Base-by-base conservation (phyloP, 768 basidiomycete genomes). In the Grammothele lineata region DNA sequence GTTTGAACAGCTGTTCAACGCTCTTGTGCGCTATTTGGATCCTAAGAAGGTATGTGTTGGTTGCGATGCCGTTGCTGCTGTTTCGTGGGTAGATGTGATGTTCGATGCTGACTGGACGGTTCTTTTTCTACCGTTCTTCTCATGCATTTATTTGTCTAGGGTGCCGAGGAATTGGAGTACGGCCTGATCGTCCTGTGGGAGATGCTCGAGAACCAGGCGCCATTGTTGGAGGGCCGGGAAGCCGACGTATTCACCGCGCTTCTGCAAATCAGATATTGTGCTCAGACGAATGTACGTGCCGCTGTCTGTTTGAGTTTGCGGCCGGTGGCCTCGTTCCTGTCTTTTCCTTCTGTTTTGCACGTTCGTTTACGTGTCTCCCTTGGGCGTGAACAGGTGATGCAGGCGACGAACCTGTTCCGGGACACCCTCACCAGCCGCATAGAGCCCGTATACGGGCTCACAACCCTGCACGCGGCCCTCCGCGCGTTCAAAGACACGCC, bases 171-270 rank as follows among this genome's bases (percentile, higher is more conserved):
- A 44, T 69, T 92, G 22, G 83, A 87, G 60, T 88, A 90, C 57
- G 91, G 81, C 22, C 66, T 94, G 54, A 85, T 92, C 47, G 71
- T 88, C 25, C 59, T 92, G 10, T 93, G 87, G 86, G 91, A 93
- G 64, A 72, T 92, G 60, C 67, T 94, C 5, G 85, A 85, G 58
- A 77, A 84, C 55, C 88, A 92, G 61, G 72, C 79, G 19, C 64
- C 73, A 24, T 76, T 83, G 52, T 68, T 94, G 11, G 91, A 93
- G 62, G 87, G 88, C 37, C 79, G 77, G 50, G 92, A 94, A 68
- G 76, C 79, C 9, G 85, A 86, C 45, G 64, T 94, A 27, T 87
- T 92, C 61, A 73, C 80, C 23, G 69, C 79, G 40, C 70, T 94
- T 36, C 71, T 95, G 55, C 74, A 69, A 36, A 73, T 91, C 44